Evolutionary conservation across 768 basidiomycete species (phyloP), one percentile per base, ranked within the genome.

Genomic region (Tricholoma furcatifolium): DNA sequence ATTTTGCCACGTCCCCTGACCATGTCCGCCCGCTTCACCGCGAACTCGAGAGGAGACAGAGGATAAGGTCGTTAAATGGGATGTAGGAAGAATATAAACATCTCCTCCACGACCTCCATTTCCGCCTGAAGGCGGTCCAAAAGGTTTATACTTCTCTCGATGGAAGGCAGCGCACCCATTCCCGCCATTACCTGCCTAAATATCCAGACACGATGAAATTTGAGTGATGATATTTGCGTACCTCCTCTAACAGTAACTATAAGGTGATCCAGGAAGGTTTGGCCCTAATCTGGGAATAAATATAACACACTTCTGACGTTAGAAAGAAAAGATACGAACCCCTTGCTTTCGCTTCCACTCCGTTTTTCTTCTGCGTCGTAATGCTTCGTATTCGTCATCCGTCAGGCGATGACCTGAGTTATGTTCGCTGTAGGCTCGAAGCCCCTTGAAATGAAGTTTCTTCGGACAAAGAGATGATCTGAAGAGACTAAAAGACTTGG

Each of bases 81-180:
- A 77, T 0, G 88, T 87, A 0, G 96, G 91, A 31, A 84, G 70
- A 60, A 98, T 79, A 65, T 93, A 93, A 30, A 98, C 84, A 61
- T 88, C 85, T 4, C 91, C 93, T 23, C 95, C 96, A 42, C 80
- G 79, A 2, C 94, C 96, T 14, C 96, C 96, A 54, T 90, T 89
- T 1, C 95, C 96, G 0, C 96, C 96, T 9, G 93, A 95, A 0
- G 96, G 93, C 1, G 94, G 93, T 0, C 93, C 92, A 55, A 83
- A 80, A 1, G 87, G 82, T 51, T 82, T 83, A 69, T 81, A 93
- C 64, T 92, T 91, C 71, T 96, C 93, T 52, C 92, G 84, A 62
- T 94, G 88, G 62, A 98, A 97, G 5, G 96, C 94, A 20, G 88
- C 91, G 57, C 93, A 91, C 20, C 96, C 96, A 51, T 92, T 76